Conservation (phyloP, 192 early-diverging fungal genomes). For the Coemansia sp. region DNA sequence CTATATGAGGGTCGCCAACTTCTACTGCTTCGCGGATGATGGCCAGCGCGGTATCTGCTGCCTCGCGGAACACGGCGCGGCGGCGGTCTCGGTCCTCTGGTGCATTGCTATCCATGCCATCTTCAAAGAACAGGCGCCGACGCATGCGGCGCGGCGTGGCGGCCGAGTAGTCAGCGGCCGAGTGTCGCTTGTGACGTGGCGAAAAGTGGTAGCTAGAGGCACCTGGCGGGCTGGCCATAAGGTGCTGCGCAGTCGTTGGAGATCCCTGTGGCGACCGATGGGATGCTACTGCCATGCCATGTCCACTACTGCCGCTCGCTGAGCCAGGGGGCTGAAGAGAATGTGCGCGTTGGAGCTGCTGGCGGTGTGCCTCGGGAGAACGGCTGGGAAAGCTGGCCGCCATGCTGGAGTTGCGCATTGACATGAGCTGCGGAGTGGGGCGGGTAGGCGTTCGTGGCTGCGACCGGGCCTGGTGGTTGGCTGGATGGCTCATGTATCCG, state of each 20-base stretch:
- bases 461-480: background rate
- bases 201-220: constrained; percentile 25
- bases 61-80: constrained; percentile 8
- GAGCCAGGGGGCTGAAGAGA: constrained; percentile 28
- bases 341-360: constrained; percentile 41
- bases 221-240: constrained; percentile 9
- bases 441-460: constrained; percentile 12
- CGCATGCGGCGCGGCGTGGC: constrained; percentile 40
- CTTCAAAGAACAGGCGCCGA: constrained; percentile 48
- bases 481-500: background rate
- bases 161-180: constrained; percentile 4
- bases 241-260: background rate
- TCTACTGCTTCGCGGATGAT: constrained; percentile 53
- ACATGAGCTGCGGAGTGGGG: constrained; percentile 28
- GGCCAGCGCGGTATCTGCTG: constrained; percentile 18
- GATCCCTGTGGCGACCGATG: background rate
- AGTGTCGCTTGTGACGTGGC: constrained; percentile 33
- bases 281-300: background rate
- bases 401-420: constrained; percentile 37
- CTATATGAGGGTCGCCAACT: constrained; percentile 39
- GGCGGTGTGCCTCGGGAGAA: constrained; percentile 30
- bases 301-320: background rate
- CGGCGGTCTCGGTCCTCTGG: constrained; percentile 23
- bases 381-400: constrained; percentile 17
- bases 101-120: constrained; percentile 20